These are phyloP conservation scores for Fistulinella prunicolor DNA, from an alignment of 768 basidiomycete genomes.

Conservation along the genomic window DNA sequence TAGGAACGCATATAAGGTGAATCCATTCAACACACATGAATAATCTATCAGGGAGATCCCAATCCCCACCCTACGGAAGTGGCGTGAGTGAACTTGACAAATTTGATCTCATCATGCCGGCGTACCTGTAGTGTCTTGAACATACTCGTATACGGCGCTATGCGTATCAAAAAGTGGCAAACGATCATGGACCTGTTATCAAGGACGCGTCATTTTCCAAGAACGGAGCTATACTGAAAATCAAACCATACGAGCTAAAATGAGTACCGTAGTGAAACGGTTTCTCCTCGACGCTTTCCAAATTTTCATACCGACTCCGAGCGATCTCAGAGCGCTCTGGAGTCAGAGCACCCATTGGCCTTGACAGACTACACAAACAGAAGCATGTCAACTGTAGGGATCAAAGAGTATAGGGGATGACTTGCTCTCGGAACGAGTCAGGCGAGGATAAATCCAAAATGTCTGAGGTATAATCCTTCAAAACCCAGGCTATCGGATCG, in stretches of 20 bases:
- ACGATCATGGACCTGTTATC: conserved; percentile 77
- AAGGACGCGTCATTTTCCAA: conserved; percentile 1
- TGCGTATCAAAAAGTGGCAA: conserved; percentile 87
- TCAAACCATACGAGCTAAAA: conserved; percentile 61
- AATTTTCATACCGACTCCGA: conserved; percentile 64
- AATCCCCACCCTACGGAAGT: conserved; percentile 74
- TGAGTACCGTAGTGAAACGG: conserved; percentile 96
- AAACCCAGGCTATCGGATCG: conserved; percentile 71
- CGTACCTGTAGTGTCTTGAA: conserved; percentile 81
- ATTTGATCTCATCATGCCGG: background rate
- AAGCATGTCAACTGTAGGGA: background rate
- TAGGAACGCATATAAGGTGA: background rate
- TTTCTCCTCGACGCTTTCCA: conserved; percentile 76
- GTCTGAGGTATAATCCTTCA: conserved; percentile 78
- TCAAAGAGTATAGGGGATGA: background rate
- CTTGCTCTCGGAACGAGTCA: conserved; percentile 71
- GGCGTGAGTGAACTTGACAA: background rate
- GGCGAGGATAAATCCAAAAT: conserved; percentile 61
- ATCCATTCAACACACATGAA: conserved; percentile 52
- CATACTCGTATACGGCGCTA: conserved; percentile 91
- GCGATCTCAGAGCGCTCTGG: conserved; percentile 73
- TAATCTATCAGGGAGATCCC: conserved; percentile 87
- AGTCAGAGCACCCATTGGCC: conserved; percentile 90
- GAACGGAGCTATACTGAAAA: background rate
- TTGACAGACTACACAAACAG: conserved; percentile 54